Percentiles rank a stretch among this genome's conserved stretches.
phyloP scores from a whole-genome alignment of 129 eudicot species.

The Saussurea involucrata region DNA sequence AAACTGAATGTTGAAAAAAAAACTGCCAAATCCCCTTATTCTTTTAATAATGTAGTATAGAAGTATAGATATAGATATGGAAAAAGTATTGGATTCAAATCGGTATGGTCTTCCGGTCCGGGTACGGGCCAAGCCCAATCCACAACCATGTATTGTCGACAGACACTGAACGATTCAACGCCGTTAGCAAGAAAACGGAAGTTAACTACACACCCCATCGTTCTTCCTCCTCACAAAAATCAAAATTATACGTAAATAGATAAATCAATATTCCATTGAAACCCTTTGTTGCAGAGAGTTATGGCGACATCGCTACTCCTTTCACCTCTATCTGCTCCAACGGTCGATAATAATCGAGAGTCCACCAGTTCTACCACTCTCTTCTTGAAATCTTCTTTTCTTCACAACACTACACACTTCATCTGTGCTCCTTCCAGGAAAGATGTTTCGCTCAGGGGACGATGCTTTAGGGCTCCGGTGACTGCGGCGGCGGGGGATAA shows the following conservation, averaged over 20 bases:
- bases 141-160: background rate
- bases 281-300: conserved; percentile 17
- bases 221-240: conserved; percentile 11
- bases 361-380: background rate
- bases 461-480: conserved; percentile 42
- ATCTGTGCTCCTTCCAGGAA: conserved; percentile 26
- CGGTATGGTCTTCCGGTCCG: background rate
- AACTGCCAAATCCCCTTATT: no score
- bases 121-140: background rate
- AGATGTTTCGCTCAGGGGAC: conserved; percentile 19
- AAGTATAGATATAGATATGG: no score
- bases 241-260: background rate
- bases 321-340: conserved; percentile 44
- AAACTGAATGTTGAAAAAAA: no score
- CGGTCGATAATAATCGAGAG: conserved; percentile 34
- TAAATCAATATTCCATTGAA: background rate
- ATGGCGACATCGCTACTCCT: conserved; percentile 49
- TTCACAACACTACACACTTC: conserved; percentile 34
- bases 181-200: conserved; percentile 1
- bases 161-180: background rate
- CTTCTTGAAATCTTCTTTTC: conserved; percentile 35
- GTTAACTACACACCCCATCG: background rate
- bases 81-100: background rate
- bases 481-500: conserved; percentile 32
- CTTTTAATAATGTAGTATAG: no score